Percentiles rank a stretch among this genome's conserved stretches.
Evolutionary conservation across 805 yeast species (phyloP).

Genomic region (Priceomyces haplophilus): DNA sequence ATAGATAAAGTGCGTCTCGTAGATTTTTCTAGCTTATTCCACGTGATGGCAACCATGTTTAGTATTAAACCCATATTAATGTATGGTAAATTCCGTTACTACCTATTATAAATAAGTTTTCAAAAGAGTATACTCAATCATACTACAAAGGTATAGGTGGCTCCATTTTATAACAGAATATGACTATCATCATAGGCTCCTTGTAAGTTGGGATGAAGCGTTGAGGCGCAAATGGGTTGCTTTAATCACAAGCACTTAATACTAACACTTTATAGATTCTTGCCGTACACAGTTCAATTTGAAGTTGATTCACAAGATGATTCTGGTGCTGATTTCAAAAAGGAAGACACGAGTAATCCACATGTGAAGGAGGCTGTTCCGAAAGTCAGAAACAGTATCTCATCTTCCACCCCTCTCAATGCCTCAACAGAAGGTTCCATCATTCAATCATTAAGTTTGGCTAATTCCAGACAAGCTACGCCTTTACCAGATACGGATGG

Average conservation of each 20-base stretch:
- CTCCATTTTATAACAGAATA: slow-evolving; percentile 16
- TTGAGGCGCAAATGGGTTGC: no score
- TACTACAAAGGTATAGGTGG: neutral
- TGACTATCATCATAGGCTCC: slow-evolving; percentile 72
- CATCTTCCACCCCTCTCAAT: slow-evolving; percentile 7
- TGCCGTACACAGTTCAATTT: slow-evolving; percentile 75
- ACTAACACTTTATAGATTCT: slow-evolving; percentile 42
- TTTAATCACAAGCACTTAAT: no score
- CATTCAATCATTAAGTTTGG: slow-evolving; percentile 36
- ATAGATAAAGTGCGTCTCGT: no score
- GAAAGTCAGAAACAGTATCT: neutral
- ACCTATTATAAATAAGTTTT: no score
- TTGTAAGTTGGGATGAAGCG: slow-evolving; percentile 48
- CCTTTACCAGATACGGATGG: slow-evolving; percentile 14
- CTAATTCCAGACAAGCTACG: slow-evolving; percentile 25
- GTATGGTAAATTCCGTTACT: no score
- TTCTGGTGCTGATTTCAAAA: slow-evolving; percentile 11
- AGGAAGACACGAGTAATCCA: slow-evolving; percentile 3
- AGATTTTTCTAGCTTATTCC: neutral
- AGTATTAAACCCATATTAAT: no score
- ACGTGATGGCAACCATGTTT: slow-evolving; percentile 1
- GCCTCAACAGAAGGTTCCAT: slow-evolving; percentile 22
- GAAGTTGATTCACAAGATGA: slow-evolving; percentile 34
- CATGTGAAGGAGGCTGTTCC: neutral
- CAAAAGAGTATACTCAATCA: neutral